Conservation (phyloP, 83 land plant genomes). For the Thuja plicata region DNA sequence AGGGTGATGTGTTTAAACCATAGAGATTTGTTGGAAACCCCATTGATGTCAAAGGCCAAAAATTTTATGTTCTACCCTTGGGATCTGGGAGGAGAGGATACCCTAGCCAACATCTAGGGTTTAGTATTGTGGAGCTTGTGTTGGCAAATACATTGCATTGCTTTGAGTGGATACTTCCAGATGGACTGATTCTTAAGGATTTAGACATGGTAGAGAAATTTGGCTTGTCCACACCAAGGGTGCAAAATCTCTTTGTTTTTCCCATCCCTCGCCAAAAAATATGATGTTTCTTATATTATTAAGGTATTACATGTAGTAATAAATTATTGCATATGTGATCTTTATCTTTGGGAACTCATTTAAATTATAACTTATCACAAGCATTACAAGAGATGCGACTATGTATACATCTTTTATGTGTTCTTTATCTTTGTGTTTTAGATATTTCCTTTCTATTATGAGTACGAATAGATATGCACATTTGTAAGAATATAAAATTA, state of each 20-base stretch:
- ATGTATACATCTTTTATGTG: too few species aligned
- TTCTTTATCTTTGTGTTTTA: too few species aligned
- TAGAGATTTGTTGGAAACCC: slow-evolving; percentile 19
- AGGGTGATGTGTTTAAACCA: background rate
- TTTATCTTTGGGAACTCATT: too few species aligned
- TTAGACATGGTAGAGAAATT: slow-evolving; percentile 20
- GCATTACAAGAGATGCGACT: too few species aligned
- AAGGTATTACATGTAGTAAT: too few species aligned
- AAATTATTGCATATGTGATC: too few species aligned
- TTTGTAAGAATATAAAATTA: too few species aligned
- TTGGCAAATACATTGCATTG: slow-evolving; percentile 18
- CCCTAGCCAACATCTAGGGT: slow-evolving; percentile 17
- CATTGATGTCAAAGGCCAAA: slow-evolving; percentile 18
- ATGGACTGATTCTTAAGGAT: background rate
- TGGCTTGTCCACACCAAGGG: slow-evolving; percentile 17
- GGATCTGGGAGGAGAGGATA: slow-evolving; percentile 21
- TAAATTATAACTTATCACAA: too few species aligned
- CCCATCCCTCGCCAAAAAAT: slow-evolving; percentile 13
- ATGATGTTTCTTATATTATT: background rate
- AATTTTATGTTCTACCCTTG: slow-evolving; percentile 21
- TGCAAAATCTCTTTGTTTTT: slow-evolving; percentile 3
- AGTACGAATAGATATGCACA: too few species aligned
- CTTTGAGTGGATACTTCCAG: slow-evolving; percentile 22
- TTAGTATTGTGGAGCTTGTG: slow-evolving; percentile 4
- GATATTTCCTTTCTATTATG: too few species aligned